Evolutionary conservation across 1,284 basidiomycete genomes (phyloP), one percentile per base, ranked within the genome.

Genomic region (Xerocomus nothofagi): DNA sequence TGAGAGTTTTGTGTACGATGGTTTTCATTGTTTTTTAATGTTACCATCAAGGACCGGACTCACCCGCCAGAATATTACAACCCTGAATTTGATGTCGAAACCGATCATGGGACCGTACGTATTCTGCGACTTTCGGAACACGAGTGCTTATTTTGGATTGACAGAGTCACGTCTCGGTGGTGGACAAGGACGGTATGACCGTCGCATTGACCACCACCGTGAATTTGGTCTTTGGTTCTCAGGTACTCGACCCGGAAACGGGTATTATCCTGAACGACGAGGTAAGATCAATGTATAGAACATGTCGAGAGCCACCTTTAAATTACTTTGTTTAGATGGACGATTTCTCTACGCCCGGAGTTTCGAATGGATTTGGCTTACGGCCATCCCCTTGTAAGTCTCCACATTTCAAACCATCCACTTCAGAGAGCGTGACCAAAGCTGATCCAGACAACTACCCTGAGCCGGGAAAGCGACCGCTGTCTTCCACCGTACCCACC

Each of bases 211-310:
- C 94, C 1, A 86, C 87, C 1, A 95, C 94, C 0, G 84, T 98
- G 44, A 98, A 98, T 68, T 58, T 85, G 40, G 64, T 94, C 27
- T 97, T 96, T 70, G 93, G 93, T n/a, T 91, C 88, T 5, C 76
- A 76, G 48, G 87, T 96, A 12, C 77, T 95, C 62, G 92, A 94
- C 67, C 79, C 87, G 0, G 77, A 82, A 32, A 95, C 92, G 0
- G 95, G 94, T 0, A 78, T 98, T 24, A 81, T 98, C 46, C 70
- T 98, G 39, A 97, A 98, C 63, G 85, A 98, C 63, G 91, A 96
- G 73, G 81, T 76, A 53, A 54, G 43, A 43, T 36, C 27, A 18
- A 40, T 14, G 1, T 29, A 23, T 14, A 17, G 12, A 27, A 14
- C 11, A 26, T 12, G 9, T n/a, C 14, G n/a, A 27, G 26, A 29